These are phyloP conservation scores for Ophiostoma pallidulum DNA, from an alignment of 2,329 filamentous ascomycete species.

Conservation along the genomic window DNA sequence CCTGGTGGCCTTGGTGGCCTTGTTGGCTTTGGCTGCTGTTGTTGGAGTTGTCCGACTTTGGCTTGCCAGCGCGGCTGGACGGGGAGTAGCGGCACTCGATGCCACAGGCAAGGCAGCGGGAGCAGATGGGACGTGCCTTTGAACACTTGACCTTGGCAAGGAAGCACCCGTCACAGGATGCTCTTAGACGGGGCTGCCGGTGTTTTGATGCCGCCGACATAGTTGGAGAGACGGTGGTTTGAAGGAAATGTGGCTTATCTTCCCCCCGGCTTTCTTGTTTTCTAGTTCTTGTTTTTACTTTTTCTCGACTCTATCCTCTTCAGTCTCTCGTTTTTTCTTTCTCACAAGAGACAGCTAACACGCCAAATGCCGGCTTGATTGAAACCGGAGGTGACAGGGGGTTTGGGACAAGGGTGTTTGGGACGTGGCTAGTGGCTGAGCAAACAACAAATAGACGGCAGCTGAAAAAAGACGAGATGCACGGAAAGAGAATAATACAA, in stretches of 20 bases:
- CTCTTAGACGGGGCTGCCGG: conserved; percentile 23
- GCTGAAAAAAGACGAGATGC: background rate
- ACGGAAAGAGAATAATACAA: background rate
- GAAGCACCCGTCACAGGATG: conserved; percentile 46
- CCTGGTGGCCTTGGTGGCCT: background rate
- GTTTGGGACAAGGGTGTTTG: background rate
- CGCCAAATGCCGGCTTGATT: too few species aligned
- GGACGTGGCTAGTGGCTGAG: too few species aligned
- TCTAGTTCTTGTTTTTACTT: too few species aligned
- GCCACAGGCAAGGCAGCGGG: conserved; percentile 40
- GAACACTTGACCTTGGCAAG: conserved; percentile 48
- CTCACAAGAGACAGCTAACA: too few species aligned
- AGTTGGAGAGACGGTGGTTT: background rate
- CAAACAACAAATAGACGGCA: background rate
- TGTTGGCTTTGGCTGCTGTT: conserved; percentile 9
- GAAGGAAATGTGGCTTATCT: too few species aligned
- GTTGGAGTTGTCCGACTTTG: conserved; percentile 31
- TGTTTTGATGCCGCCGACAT: conserved; percentile 20
- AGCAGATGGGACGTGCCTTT: conserved; percentile 43
- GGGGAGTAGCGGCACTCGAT: conserved; percentile 43
- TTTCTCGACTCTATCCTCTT: too few species aligned
- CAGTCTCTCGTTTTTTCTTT: too few species aligned
- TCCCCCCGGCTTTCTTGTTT: too few species aligned
- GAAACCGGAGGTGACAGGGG: too few species aligned
- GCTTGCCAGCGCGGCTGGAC: conserved; percentile 41